A percentile compares a stretch with the other conserved stretches of the same genome.
Conservation (phyloP, 192 early-diverging fungal genomes). For the Entophlyctis luteolus region DNA sequence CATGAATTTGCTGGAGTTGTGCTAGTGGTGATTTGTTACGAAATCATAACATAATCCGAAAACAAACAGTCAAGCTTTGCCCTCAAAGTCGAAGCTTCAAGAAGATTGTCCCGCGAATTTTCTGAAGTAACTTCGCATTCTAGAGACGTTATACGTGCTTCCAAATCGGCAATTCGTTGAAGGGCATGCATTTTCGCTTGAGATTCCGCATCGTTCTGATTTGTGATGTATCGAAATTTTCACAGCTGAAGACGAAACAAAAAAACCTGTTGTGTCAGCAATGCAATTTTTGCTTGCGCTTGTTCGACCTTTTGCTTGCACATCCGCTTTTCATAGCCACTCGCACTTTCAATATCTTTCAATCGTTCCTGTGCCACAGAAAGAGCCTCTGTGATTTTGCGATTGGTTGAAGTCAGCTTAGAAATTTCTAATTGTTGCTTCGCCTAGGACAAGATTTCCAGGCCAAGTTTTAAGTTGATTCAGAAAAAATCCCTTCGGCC, state of each 20-base stretch:
- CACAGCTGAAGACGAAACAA: background rate
- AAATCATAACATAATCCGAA: conserved; percentile 41
- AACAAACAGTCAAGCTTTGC: conserved; percentile 19
- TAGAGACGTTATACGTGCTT: background rate
- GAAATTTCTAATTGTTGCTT: background rate
- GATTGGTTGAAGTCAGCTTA: conserved; percentile 1
- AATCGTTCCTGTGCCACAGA: background rate
- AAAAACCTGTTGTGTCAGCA: background rate
- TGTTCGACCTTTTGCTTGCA: background rate
- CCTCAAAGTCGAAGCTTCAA: conserved; percentile 9
- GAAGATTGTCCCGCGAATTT: too few species aligned
- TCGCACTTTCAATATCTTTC: background rate
- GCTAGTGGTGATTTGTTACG: conserved; percentile 30
- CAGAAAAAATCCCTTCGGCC: background rate
- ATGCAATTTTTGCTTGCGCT: background rate
- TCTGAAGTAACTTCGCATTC: background rate
- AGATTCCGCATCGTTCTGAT: background rate
- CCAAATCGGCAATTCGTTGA: background rate
- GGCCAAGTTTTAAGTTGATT: background rate
- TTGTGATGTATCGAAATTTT: background rate
- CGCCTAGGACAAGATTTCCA: background rate
- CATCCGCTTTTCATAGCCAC: background rate
- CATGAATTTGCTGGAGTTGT: conserved; percentile 51
- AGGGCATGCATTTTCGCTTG: background rate
- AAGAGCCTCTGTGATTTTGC: background rate